Evolutionary conservation across 2,329 filamentous ascomycete species (phyloP), one percentile per base, ranked within the genome.

Genomic region (Zymoseptoria brevis): DNA sequence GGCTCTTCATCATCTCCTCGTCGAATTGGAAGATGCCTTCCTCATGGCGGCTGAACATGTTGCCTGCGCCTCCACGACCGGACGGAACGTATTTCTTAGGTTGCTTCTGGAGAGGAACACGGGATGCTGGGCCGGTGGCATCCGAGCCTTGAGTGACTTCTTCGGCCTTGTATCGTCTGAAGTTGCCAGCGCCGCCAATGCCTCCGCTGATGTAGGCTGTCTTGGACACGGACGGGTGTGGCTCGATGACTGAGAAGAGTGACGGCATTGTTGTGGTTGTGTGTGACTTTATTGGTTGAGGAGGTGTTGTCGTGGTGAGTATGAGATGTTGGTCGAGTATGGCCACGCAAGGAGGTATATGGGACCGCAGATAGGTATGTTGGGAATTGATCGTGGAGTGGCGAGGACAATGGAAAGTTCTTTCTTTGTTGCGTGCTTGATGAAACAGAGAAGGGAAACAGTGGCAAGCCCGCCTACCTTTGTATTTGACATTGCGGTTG

Each of bases 11-110:
- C 55, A 87, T 78, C 68, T 87, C 84, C 75, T 87, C 84, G 72
- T 87, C 84, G 74, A 89, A 89, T 72, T 80, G 81, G 78, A 86
- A 86, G 71, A 86, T 85, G 68, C 81, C 79, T 49, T 82, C 78
- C 66, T 86, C 73, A 60, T 73, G 71, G 60, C 66, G 59, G 80
- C 79, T 55, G 72, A 74, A 77, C 60, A 82, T 79, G 70, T 85
- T 86, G 67, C 82, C 83, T 13, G 80, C 81, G 60, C 83, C 82
- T 61, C 83, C 83, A 52, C 82, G 80, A 62, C 82, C 82, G 57
- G 78, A 71, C 75, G 78, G 74, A 64, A 81, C 72, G 66, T 77
- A 77, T 57, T 87, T 87, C 75, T 80, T 75, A 68, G 70, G 77
- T 65, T 68, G 79, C 71, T 60, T 60, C 67, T 74, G 64, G 59